Evolutionary conservation across 2,329 filamentous ascomycete species (phyloP), one percentile per base, ranked within the genome.

Genomic region (Cladobotryum mycophilum): DNA sequence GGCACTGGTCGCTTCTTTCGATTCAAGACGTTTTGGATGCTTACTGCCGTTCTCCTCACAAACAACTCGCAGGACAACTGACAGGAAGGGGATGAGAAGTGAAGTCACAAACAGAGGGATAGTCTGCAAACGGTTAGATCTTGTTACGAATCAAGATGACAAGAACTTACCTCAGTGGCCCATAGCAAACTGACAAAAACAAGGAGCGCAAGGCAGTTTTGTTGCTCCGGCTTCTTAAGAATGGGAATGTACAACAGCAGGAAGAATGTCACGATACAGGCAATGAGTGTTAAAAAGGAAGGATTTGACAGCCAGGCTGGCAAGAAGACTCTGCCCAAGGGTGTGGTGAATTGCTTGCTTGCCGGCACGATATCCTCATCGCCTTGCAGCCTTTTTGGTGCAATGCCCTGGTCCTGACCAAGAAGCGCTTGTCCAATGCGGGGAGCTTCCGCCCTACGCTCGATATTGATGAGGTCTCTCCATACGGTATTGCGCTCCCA

Each of bases 401-500:
- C 75, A 25, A 81, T 80, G 59, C 87, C 84, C 15, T 81, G 80
- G 34, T 86, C 86, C 22, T 81, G 79, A 4, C 91, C 91, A 2
- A 97, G 80, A 49, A 97, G 76, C 1, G 89, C 88, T 56, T 87
- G 83, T 18, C 93, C 93, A 57, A 99, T 79, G 59, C 92, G 93
- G 8, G 92, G 92, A 8, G 93, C 95, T 70, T 97, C 92, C 1
- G 89, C 89, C 64, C 95, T 91, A 18, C 93, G 81, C 72, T 99
- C 95, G 59, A 99, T 92, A 48, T 92, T 93, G 65, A 99, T 99
- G 82, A 99, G 93, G 61, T 99, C 93, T 70, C 95, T 79, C 93
- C 93, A 99, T 15, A 99, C 93, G 0, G 93, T 99, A 65, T 99
- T 99, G 51, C 93, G 82, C 68, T 99, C 95, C 95, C 93, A 99